A percentile compares a stretch with the other conserved stretches of the same genome.
phyloP scores from a whole-genome alignment of 495 filamentous ascomycete genomes.

The Astrocystis sublimbata region DNA sequence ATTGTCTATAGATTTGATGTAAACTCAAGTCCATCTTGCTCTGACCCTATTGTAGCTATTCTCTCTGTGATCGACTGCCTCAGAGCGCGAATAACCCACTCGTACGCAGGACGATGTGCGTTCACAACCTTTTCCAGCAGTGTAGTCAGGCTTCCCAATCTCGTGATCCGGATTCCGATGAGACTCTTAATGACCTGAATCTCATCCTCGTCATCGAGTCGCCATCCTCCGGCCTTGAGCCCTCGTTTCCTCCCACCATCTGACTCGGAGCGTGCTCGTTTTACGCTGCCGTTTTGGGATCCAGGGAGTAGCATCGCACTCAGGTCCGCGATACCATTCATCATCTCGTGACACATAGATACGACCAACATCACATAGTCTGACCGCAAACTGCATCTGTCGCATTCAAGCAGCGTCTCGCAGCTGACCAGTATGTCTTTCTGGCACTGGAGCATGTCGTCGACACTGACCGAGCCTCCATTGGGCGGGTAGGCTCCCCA shows the following conservation, averaged over 20 bases:
- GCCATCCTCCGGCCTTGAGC: constrained; percentile 1
- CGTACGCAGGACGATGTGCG: background rate
- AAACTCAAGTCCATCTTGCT: background rate
- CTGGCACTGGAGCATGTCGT: constrained; percentile 7
- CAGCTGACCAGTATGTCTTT: constrained; percentile 6
- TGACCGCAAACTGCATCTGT: background rate
- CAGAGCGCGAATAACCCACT: constrained; percentile 1
- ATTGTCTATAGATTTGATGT: background rate
- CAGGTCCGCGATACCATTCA: background rate
- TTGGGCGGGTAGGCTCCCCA: background rate
- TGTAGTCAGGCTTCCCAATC: background rate
- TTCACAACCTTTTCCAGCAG: background rate
- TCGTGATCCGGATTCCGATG: background rate
- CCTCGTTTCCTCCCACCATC: background rate
- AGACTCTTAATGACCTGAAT: background rate
- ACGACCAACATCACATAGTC: constrained; percentile 7
- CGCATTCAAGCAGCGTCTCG: constrained; percentile 1
- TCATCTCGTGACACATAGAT: constrained; percentile 9
- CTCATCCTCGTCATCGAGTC: background rate
- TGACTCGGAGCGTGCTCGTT: background rate
- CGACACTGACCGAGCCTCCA: background rate
- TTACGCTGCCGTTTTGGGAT: background rate
- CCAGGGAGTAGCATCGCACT: background rate
- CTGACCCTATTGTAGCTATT: background rate
- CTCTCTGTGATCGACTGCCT: background rate